Evolutionary conservation across 2,329 filamentous ascomycete species (phyloP).

Genomic region (Phyllosticta citriasiana): DNA sequence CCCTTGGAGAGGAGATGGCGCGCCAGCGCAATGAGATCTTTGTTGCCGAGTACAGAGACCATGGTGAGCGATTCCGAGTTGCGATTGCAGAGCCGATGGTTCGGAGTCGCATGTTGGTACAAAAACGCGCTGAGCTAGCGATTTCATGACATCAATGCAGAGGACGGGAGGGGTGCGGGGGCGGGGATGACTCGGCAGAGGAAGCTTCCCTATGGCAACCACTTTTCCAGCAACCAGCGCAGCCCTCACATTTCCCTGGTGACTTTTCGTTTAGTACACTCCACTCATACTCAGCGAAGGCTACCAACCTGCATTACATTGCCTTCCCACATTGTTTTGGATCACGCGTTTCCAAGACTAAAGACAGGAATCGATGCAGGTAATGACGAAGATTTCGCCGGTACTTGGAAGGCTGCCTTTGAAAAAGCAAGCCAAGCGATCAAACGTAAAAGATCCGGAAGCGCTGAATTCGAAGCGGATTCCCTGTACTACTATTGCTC

Average conservation of each 20-base stretch:
- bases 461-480: background rate
- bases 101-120: background rate
- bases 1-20: conserved; percentile 17
- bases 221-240: background rate
- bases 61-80: background rate
- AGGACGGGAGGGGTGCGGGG: background rate
- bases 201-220: background rate
- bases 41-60: background rate
- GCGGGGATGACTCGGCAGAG: background rate
- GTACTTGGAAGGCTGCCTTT: background rate
- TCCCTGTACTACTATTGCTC: background rate
- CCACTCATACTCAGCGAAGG: too few species aligned
- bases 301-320: too few species aligned
- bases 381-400: too few species aligned
- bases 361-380: too few species aligned
- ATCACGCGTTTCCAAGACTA: too few species aligned
- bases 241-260: background rate
- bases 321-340: too few species aligned
- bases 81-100: background rate
- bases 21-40: conserved; percentile 23
- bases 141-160: background rate
- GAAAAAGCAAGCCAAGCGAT: background rate
- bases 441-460: background rate
- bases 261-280: too few species aligned
- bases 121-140: background rate